Evolutionary conservation across 176 grass and related monocot genomes (phyloP).

Genomic region (Oryza meridionalis): DNA sequence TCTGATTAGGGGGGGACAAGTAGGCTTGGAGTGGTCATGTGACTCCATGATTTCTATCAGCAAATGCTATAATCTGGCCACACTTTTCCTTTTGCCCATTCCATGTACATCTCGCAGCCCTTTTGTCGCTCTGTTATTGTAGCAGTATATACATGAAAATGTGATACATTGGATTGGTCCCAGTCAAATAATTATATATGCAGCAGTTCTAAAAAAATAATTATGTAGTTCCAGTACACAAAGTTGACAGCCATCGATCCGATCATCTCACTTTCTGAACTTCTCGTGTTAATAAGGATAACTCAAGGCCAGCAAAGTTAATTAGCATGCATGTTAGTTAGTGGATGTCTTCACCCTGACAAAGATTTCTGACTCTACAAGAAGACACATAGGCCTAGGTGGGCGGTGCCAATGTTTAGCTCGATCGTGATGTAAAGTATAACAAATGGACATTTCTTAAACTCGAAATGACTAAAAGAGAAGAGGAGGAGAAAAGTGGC

Average conservation of each 20-base stretch:
- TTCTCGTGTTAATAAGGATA: not conserved
- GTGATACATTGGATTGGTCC: too few species aligned
- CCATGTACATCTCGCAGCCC: not conserved
- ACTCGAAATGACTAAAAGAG: not conserved
- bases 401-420: not conserved
- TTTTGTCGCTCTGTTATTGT: not conserved
- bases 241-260: too few species aligned
- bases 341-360: not conserved
- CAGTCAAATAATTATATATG: too few species aligned
- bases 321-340: not conserved
- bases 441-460: not conserved
- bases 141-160: not conserved
- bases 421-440: not conserved
- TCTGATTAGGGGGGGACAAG: not conserved
- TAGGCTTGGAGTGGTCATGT: constrained; percentile 47
- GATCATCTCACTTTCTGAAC: not conserved
- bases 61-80: constrained; percentile 16
- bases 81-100: not conserved
- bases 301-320: not conserved
- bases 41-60: constrained; percentile 52
- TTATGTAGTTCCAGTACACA: too few species aligned
- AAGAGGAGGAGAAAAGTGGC: not conserved
- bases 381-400: not conserved
- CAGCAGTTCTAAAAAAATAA: too few species aligned
- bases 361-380: not conserved